Percentiles rank a stretch among this genome's conserved stretches.
Conservation (phyloP, 345 rosid species). For the Eucalyptus camaldulensis region DNA sequence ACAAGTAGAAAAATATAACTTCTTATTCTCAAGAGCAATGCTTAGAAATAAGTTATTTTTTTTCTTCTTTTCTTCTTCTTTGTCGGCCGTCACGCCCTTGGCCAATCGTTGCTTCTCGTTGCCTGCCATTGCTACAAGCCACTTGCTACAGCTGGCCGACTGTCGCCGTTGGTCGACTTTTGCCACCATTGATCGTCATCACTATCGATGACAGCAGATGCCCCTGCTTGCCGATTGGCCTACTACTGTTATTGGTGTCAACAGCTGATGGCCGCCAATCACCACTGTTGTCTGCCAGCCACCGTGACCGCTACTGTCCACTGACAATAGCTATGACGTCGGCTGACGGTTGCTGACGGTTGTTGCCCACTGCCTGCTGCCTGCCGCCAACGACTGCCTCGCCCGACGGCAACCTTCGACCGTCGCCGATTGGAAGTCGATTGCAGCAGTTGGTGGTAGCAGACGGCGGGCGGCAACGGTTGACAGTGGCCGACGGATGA, state of each 20-base stretch:
- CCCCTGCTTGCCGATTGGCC: rapidly evolving
- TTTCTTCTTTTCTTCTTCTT: no score
- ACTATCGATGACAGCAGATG: rapidly evolving
- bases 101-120: no score
- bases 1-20: no score
- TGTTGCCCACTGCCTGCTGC: rapidly evolving
- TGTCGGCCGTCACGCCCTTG: no score
- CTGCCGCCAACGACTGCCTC: rapidly evolving
- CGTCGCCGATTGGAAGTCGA: rapidly evolving
- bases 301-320: rapidly evolving
- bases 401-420: rapidly evolving
- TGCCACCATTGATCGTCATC: no score
- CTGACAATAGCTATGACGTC: rapidly evolving
- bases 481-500: rapidly evolving
- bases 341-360: rapidly evolving
- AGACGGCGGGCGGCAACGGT: rapidly evolving
- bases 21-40: no score
- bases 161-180: rapidly evolving
- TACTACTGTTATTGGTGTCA: rapidly evolving
- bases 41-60: no score
- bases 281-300: no score
- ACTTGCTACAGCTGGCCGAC: no score
- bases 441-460: rapidly evolving
- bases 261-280: rapidly evolving
- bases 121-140: no score